phyloP scores from a whole-genome alignment of 148 eudicot species.

The Polygonum maritimum region DNA sequence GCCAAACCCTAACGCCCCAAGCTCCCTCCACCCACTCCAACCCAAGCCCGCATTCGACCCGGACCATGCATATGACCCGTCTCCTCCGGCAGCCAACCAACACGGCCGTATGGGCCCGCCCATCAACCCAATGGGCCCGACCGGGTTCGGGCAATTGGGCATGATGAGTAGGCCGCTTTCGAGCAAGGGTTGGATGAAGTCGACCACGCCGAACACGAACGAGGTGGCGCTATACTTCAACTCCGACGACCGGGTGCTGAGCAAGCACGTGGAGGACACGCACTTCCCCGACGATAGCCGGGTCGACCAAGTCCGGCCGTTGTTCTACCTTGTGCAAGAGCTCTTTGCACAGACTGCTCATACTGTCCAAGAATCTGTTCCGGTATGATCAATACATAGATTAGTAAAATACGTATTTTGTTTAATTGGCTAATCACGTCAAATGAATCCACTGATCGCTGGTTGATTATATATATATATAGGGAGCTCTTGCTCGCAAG shows the following conservation, averaged over 20 bases:
- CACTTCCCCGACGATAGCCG: conserved; percentile 11
- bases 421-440: too few relatives aligned
- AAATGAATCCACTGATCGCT: neutral
- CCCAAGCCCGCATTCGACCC: neutral
- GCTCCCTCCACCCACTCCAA: neutral
- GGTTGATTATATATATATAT: neutral
- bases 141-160: neutral
- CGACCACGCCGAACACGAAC: neutral
- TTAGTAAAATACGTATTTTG: too few relatives aligned
- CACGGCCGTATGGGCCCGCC: neutral
- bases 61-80: neutral
- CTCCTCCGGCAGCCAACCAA: neutral
- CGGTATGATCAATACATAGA: neutral
- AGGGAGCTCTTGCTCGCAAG: conserved; percentile 9
- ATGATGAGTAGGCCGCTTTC: conserved; percentile 4
- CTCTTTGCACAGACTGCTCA: conserved; percentile 11
- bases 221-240: neutral
- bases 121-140: neutral
- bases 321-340: conserved; percentile 12
- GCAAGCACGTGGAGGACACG: conserved; percentile 13
- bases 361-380: neutral
- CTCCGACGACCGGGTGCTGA: conserved; percentile 11
- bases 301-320: conserved; percentile 10
- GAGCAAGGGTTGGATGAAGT: neutral
- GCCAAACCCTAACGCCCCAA: neutral